Evolutionary conservation across 306 rosid genomes (phyloP).

Genomic region (Malus domestica): DNA sequence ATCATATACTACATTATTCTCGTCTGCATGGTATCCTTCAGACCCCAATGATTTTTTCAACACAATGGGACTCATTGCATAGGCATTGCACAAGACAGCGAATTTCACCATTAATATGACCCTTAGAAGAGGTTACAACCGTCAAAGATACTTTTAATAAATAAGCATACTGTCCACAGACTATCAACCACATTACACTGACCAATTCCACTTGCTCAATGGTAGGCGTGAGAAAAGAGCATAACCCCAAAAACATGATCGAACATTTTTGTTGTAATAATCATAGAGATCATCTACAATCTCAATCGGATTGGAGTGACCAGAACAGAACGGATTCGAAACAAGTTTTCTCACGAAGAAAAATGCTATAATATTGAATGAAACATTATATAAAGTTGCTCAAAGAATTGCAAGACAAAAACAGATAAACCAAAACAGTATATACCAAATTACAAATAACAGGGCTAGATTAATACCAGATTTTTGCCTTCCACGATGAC

Average conservation of each 20-base stretch:
- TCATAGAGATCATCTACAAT: background rate
- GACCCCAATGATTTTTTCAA: background rate
- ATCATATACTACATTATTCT: background rate
- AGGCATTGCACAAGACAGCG: background rate
- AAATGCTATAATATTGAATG: background rate
- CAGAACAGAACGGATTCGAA: background rate
- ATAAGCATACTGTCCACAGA: background rate
- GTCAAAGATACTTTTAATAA: background rate
- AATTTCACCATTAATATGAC: background rate
- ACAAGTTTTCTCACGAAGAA: background rate
- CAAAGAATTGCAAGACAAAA: background rate
- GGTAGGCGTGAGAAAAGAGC: background rate
- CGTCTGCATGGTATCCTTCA: background rate
- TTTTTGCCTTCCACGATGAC: conserved; percentile 91
- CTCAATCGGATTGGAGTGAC: background rate
- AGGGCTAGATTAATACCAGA: conserved; percentile 39
- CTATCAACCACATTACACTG: background rate
- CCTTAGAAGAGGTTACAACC: background rate
- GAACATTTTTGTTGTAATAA: background rate
- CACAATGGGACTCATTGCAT: background rate
- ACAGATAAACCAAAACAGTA: background rate
- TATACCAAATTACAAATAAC: background rate
- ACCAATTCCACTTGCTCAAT: background rate
- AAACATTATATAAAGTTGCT: background rate
- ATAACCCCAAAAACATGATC: background rate